Conservation (phyloP, 352 stramenopile species). For the Pythium angustatum region DNA sequence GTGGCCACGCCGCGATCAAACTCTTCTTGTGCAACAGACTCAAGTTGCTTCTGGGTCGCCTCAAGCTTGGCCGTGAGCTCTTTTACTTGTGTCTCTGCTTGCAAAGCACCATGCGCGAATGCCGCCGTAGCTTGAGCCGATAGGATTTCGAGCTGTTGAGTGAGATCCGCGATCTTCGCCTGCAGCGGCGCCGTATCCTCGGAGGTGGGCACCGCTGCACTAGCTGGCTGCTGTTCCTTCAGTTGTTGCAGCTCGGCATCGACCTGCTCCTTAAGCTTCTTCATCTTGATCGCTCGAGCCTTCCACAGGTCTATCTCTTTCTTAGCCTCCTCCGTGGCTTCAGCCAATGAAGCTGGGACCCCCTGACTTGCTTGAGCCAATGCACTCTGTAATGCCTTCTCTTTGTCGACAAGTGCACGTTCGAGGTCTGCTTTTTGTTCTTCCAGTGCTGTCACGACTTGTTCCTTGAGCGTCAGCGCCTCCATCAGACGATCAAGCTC, state of each 20-base stretch:
- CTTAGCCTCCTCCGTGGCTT: conserved; percentile 33
- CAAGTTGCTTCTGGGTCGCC: conserved; percentile 11
- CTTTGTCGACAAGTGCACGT: conserved; percentile 13
- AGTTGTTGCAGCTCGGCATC: conserved; percentile 56
- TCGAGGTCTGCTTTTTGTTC: conserved; percentile 22
- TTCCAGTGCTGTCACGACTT: conserved; percentile 25
- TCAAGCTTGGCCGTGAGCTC: conserved; percentile 2
- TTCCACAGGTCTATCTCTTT: conserved; percentile 80
- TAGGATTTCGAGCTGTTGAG: conserved; percentile 15
- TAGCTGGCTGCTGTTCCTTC: conserved; percentile 20
- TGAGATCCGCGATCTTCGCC: conserved; percentile 16
- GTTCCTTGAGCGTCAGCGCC: conserved; percentile 24
- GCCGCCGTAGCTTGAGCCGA: conserved; percentile 12
- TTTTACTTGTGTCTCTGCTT: conserved; percentile 2
- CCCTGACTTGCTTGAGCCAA: not conserved
- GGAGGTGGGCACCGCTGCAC: not conserved
- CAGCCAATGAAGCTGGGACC: not conserved
- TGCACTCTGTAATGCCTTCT: conserved; percentile 12
- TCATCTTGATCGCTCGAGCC: conserved; percentile 81
- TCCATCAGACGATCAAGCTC: conserved; percentile 26
- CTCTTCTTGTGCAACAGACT: conserved; percentile 32
- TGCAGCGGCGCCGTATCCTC: conserved; percentile 15
- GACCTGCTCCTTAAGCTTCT: conserved; percentile 75
- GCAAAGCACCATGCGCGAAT: conserved; percentile 8
- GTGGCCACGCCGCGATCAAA: conserved; percentile 46